phyloP scores from a whole-genome alignment of 495 filamentous ascomycete genomes.

The Podospora sp. region DNA sequence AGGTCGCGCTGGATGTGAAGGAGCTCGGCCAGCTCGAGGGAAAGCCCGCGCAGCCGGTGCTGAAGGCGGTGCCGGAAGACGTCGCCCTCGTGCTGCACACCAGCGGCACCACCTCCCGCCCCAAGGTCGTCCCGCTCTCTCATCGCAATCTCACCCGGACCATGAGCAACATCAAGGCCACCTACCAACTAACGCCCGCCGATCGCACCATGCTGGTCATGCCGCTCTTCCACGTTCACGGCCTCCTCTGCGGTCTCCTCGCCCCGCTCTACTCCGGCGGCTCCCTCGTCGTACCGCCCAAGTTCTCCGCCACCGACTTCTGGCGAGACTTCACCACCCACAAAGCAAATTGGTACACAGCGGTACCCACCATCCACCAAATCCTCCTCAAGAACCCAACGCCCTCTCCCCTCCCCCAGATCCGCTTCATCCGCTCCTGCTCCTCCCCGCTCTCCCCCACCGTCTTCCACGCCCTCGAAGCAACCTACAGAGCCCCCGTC shows the following conservation, averaged over 20 bases:
- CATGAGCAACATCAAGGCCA: conserved; percentile 68
- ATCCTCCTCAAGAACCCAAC: conserved; percentile 72
- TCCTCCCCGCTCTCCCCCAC: conserved; percentile 79
- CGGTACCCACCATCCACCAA: conserved; percentile 86
- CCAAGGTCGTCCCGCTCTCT: conserved; percentile 80
- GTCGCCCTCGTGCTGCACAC: conserved; percentile 71
- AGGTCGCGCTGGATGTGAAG: conserved; percentile 75
- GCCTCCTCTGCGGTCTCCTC: conserved; percentile 75
- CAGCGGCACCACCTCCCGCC: conserved; percentile 78
- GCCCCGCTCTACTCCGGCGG: conserved; percentile 72
- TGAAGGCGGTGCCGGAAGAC: conserved; percentile 63
- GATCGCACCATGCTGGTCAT: conserved; percentile 87
- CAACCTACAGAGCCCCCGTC: conserved; percentile 72
- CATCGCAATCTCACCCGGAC: conserved; percentile 74
- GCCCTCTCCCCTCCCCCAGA: conserved; percentile 65
- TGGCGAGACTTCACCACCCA: conserved; percentile 71
- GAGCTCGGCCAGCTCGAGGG: conserved; percentile 67
- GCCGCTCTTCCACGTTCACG: conserved; percentile 89
- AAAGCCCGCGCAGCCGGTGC: conserved; percentile 48
- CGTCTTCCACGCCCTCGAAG: conserved; percentile 73
- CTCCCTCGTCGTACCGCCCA: conserved; percentile 70
- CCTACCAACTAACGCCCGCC: conserved; percentile 65
- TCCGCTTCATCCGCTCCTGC: conserved; percentile 87
- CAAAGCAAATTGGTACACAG: conserved; percentile 86
- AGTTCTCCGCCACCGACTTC: conserved; percentile 82